Evolutionary conservation across 352 stramenopile species (phyloP), one percentile per base, ranked within the genome.

Genomic region (Phytophthora pisi): DNA sequence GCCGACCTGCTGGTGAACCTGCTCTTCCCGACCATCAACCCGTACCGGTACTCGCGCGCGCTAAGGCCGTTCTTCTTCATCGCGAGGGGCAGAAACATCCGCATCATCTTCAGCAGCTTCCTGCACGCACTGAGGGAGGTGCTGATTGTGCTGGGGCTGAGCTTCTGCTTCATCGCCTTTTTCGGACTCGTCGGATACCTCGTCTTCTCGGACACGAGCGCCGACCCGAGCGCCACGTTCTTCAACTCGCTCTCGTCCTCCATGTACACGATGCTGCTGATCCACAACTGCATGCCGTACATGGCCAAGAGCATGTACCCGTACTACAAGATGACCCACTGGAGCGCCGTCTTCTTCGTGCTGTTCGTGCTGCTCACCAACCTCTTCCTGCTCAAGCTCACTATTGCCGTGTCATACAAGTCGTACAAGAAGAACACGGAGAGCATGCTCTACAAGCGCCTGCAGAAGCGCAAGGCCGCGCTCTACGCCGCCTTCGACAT

Each of bases 341-440:
- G 87, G 87, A 93, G 84, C 67, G 75, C 87, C 26, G 15, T 93
- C 5, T 95, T 89, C 64, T 95, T 95, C 61, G 73, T 95, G 31
- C 49, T 91, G 16, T 93, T 95, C 58, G 81, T 95, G 28, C 55
- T 95, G 56, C 74, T 93, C 43, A 91, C 84, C 13, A 92, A 91
- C 66, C 65, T 93, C 13, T 95, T 95, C 63, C 63, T 95, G 23
- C 70, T 89, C 70, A 95, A 95, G 72, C 82, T 95, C 58, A 92
- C 85, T 26, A 95, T 95, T 54, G 84, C 87, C 60, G 87, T 92
- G 20, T 92, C 83, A 15, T 95, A 93, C 72, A 84, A 86, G 57
- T 91, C 83, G 20, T 95, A 95, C 82, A 92, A 92, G 74, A 81
- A 90, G 24, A 88, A 95, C 74, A 95, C 83, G 1, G 87, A 95